These are phyloP conservation scores for Alternaria sp. DNA, from an alignment of 2,329 filamentous ascomycete species.

Conservation along the genomic window DNA sequence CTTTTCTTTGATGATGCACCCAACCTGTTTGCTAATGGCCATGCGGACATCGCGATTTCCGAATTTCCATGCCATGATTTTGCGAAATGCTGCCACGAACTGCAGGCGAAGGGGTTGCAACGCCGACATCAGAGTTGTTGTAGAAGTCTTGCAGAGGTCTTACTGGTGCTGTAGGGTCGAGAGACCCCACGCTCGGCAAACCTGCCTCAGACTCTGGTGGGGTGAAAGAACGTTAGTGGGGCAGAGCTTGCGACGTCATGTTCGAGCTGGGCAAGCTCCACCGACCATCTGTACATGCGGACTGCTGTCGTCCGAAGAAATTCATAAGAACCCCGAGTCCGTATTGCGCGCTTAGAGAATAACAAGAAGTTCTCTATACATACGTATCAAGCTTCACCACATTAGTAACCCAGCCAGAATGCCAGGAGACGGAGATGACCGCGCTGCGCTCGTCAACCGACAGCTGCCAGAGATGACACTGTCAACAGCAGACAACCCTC, in stretches of 20 bases:
- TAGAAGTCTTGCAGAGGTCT: neutral
- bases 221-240: constrained; percentile 15
- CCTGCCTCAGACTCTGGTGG: neutral
- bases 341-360: too few relatives aligned
- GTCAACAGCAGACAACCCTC: constrained; percentile 56
- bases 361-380: neutral
- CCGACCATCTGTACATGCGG: constrained; percentile 15
- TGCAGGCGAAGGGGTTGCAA: neutral
- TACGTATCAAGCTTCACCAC: neutral
- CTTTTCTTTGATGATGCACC: neutral
- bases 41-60: neutral
- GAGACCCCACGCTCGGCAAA: constrained; percentile 5
- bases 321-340: neutral
- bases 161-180: neutral
- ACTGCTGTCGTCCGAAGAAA: constrained; percentile 25
- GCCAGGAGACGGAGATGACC: constrained; percentile 50
- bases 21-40: neutral
- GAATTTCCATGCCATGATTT: neutral
- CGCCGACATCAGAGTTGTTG: neutral
- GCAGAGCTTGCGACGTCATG: constrained; percentile 24
- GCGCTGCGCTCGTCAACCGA: constrained; percentile 56
- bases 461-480: constrained; percentile 61
- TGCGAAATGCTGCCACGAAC: neutral
- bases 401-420: constrained; percentile 26
- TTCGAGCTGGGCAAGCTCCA: constrained; percentile 15